phyloP scores from a whole-genome alignment of 129 eudicot species.

The Flaveria robusta region DNA sequence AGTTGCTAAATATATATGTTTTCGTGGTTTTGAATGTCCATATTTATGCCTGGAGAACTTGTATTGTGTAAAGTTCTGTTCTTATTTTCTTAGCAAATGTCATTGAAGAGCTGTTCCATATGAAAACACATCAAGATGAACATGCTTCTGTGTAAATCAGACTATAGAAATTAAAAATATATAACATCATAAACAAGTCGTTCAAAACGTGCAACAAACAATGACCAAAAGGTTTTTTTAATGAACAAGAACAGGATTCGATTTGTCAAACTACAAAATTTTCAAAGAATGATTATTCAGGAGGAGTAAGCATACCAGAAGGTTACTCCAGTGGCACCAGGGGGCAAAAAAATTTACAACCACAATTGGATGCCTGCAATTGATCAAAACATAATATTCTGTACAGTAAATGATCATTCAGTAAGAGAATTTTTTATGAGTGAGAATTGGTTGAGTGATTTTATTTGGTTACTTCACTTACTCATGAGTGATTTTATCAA shows the following conservation, averaged over 20 bases:
- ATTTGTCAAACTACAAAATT: background rate
- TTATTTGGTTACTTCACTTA: slow-evolving; percentile 39
- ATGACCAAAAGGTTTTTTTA: background rate
- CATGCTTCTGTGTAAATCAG: background rate
- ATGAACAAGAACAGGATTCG: background rate
- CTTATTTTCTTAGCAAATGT: background rate
- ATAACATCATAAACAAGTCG: background rate
- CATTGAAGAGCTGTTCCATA: background rate
- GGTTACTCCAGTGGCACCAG: slow-evolving; percentile 93
- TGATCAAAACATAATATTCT: slow-evolving; percentile 14
- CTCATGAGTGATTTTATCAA: slow-evolving; percentile 69
- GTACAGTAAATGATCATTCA: background rate
- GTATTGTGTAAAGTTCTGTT: background rate
- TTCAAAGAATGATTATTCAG: background rate
- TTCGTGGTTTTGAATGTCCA: background rate
- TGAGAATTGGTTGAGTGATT: background rate
- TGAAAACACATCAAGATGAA: background rate
- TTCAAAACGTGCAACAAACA: background rate
- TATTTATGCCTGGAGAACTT: background rate
- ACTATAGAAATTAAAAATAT: background rate
- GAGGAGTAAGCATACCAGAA: slow-evolving; percentile 51
- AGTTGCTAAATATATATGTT: background rate
- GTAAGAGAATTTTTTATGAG: background rate
- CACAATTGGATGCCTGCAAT: slow-evolving; percentile 71
- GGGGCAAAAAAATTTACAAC: slow-evolving; percentile 91